These are phyloP conservation scores for Talaromyces sp. DNA, from an alignment of 2,329 filamentous ascomycete genomes.

Conservation along the genomic window DNA sequence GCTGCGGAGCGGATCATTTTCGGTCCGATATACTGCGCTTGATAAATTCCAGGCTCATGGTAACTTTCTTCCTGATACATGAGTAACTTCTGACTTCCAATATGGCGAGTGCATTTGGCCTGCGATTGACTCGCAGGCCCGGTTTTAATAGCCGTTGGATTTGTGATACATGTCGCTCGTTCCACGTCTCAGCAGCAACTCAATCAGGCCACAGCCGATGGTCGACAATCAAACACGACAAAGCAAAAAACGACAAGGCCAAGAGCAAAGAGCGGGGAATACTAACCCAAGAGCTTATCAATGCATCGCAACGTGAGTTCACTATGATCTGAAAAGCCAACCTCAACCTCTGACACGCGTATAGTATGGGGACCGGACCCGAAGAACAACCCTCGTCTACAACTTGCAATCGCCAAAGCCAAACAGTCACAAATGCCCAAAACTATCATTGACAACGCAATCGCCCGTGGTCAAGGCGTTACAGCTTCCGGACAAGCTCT, in stretches of 20 bases:
- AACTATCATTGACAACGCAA: slow-evolving; percentile 74
- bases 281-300: slow-evolving; percentile 69
- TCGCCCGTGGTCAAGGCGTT: slow-evolving; percentile 83
- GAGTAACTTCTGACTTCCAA: neutral
- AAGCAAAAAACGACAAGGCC: slow-evolving; percentile 73
- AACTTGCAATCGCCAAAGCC: slow-evolving; percentile 67
- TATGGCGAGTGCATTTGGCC: slow-evolving; percentile 22
- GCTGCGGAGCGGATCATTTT: slow-evolving; percentile 26
- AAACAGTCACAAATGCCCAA: slow-evolving; percentile 88
- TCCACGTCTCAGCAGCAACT: slow-evolving; percentile 45
- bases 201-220: slow-evolving; percentile 82
- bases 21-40: slow-evolving; percentile 16
- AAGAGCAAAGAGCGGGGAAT: slow-evolving; percentile 68
- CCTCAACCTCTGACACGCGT: neutral
- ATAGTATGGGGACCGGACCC: slow-evolving; percentile 72
- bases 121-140: slow-evolving; percentile 23
- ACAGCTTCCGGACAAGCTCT: slow-evolving; percentile 70
- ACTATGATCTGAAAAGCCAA: neutral
- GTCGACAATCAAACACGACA: slow-evolving; percentile 95
- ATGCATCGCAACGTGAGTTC: slow-evolving; percentile 67
- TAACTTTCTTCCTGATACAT: slow-evolving; percentile 17
- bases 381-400: slow-evolving; percentile 71
- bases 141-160: slow-evolving; percentile 15
- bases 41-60: neutral
- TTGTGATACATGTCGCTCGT: slow-evolving; percentile 39